phyloP scores from a whole-genome alignment of 2,329 filamentous ascomycete genomes.

The Cladophialophora bantiana region DNA sequence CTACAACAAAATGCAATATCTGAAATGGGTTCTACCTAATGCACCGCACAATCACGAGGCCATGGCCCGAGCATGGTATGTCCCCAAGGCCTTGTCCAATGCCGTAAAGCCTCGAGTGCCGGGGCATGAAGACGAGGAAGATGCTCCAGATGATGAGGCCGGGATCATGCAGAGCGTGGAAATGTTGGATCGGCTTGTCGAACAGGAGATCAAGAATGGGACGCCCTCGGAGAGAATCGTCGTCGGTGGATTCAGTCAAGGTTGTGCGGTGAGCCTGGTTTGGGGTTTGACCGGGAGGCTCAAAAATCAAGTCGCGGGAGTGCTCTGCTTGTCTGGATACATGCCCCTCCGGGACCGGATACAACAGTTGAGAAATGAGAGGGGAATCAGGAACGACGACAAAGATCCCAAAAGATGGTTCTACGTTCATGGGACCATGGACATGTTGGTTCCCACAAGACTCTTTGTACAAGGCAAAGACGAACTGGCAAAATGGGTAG shows the following conservation, averaged over 20 bases:
- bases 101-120: conserved; percentile 48
- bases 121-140: conserved; percentile 52
- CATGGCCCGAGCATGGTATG: conserved; percentile 49
- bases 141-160: conserved; percentile 54
- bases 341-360: conserved; percentile 53
- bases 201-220: conserved; percentile 51
- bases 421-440: conserved; percentile 55
- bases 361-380: conserved; percentile 48
- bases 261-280: conserved; percentile 55
- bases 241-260: conserved; percentile 58
- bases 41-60: conserved; percentile 56
- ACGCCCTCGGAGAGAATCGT: conserved; percentile 53
- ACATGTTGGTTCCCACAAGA: conserved; percentile 57
- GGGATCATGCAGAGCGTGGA: conserved; percentile 51
- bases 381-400: conserved; percentile 39
- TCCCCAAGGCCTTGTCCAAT: conserved; percentile 56
- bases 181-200: conserved; percentile 53
- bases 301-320: conserved; percentile 45
- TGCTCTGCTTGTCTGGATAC: conserved; percentile 57
- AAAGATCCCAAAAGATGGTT: conserved; percentile 52
- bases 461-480: conserved; percentile 52
- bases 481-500: conserved; percentile 48
- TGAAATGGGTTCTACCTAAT: conserved; percentile 60
- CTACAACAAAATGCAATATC: conserved; percentile 56
- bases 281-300: conserved; percentile 51